Evolutionary conservation across 768 basidiomycete genomes (phyloP).

Genomic region (Tricholoma sp.): DNA sequence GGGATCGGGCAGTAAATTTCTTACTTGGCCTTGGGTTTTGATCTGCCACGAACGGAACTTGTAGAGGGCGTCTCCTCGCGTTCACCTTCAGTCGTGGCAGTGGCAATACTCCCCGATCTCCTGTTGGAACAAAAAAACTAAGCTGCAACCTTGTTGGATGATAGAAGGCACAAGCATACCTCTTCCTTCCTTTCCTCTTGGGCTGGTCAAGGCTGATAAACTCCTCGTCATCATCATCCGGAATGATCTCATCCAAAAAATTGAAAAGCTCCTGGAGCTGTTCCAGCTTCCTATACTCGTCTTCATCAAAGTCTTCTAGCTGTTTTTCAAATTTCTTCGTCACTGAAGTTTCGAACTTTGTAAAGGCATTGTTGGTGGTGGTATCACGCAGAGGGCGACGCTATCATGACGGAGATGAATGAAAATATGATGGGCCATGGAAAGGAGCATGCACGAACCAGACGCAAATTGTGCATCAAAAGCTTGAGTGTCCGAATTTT

Average conservation of each 20-base stretch:
- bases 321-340: slow-evolving; percentile 69
- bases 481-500: slow-evolving; percentile 60
- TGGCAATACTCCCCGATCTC: slow-evolving; percentile 56
- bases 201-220: slow-evolving; percentile 33
- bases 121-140: slow-evolving; percentile 25
- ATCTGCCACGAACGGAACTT: slow-evolving; percentile 23
- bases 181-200: slow-evolving; percentile 45
- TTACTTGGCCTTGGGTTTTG: slow-evolving; percentile 38
- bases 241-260: slow-evolving; percentile 68
- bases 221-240: slow-evolving; percentile 61
- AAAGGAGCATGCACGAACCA: slow-evolving; percentile 32
- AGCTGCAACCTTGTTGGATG: not conserved
- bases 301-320: slow-evolving; percentile 67
- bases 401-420: slow-evolving; percentile 17
- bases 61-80: slow-evolving; percentile 27
- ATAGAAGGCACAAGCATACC: slow-evolving; percentile 16
- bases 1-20: slow-evolving; percentile 6
- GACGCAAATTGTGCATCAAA: slow-evolving; percentile 52
- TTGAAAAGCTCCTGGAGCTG: slow-evolving; percentile 60
- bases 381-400: slow-evolving; percentile 45
- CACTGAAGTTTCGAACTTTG: slow-evolving; percentile 62
- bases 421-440: not conserved
- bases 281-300: slow-evolving; percentile 61
- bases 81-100: slow-evolving; percentile 33
- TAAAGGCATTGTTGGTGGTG: slow-evolving; percentile 62